These are phyloP conservation scores for Phlebopus sp. DNA, from an alignment of 1,284 basidiomycete genomes.

Conservation along the genomic window DNA sequence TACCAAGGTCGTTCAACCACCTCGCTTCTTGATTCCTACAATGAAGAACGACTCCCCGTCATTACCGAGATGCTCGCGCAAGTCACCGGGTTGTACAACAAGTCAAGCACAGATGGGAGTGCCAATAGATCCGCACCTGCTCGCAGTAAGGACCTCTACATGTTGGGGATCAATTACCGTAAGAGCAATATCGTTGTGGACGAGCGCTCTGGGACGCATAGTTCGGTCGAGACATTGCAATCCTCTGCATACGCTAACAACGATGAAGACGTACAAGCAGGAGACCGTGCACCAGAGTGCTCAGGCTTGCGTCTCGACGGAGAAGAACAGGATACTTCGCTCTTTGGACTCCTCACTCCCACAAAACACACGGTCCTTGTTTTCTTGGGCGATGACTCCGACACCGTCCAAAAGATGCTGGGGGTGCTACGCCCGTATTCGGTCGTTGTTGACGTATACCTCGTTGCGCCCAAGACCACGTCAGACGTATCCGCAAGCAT, in stretches of 20 bases:
- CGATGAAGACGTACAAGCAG: slow-evolving; percentile 9
- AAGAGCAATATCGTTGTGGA: slow-evolving; percentile 24
- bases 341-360: slow-evolving; percentile 15
- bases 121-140: neutral
- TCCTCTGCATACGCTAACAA: neutral
- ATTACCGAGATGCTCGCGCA: slow-evolving; percentile 28
- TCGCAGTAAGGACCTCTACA: slow-evolving; percentile 11
- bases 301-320: slow-evolving; percentile 6
- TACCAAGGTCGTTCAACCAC: slow-evolving; percentile 15
- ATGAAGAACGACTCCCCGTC: slow-evolving; percentile 30
- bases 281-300: slow-evolving; percentile 23
- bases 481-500: neutral
- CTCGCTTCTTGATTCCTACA: slow-evolving; percentile 27
- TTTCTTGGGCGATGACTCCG: slow-evolving; percentile 5
- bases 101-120: slow-evolving; percentile 2
- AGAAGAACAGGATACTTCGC: neutral
- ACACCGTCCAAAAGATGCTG: neutral
- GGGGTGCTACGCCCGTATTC: neutral
- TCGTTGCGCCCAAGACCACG: too few species aligned
- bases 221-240: slow-evolving; percentile 3
- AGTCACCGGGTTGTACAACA: slow-evolving; percentile 15
- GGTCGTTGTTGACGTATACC: too few species aligned
- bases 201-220: slow-evolving; percentile 6
- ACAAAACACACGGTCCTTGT: slow-evolving; percentile 13
- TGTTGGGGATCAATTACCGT: slow-evolving; percentile 24